These are phyloP conservation scores for Pyronema omphalodes DNA, from an alignment of 495 filamentous ascomycete genomes.

Conservation along the genomic window DNA sequence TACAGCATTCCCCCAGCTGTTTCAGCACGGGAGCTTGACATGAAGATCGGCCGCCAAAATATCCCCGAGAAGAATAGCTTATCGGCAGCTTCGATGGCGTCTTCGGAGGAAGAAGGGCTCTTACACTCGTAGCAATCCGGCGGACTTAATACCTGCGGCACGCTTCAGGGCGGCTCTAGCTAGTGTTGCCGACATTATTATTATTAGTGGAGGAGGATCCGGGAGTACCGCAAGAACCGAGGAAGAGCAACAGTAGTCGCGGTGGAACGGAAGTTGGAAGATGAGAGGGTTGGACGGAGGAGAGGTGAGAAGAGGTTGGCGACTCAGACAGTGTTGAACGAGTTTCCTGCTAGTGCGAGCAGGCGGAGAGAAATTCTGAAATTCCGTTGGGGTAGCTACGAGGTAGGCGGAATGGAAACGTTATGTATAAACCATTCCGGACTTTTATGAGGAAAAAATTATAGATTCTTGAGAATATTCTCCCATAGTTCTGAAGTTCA, in stretches of 20 bases:
- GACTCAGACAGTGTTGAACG: not conserved
- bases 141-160: slow-evolving; percentile 11
- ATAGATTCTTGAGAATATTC: too few species aligned
- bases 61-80: not conserved
- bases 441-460: too few species aligned
- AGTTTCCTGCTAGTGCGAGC: not conserved
- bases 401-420: too few species aligned
- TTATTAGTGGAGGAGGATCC: not conserved
- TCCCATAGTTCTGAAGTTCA: too few species aligned
- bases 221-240: not conserved
- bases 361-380: not conserved
- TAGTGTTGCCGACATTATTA: slow-evolving; percentile 22
- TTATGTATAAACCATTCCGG: too few species aligned
- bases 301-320: not conserved
- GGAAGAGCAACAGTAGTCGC: not conserved
- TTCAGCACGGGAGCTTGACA: not conserved
- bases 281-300: not conserved
- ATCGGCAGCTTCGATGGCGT: not conserved
- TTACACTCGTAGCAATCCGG: slow-evolving; percentile 20
- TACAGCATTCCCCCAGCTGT: not conserved
- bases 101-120: not conserved
- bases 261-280: not conserved
- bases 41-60: not conserved
- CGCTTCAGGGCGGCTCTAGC: slow-evolving; percentile 17
- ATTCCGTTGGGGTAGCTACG: not conserved